phyloP scores from a whole-genome alignment of 495 filamentous ascomycete genomes.

The Endocarpon pusillum region DNA sequence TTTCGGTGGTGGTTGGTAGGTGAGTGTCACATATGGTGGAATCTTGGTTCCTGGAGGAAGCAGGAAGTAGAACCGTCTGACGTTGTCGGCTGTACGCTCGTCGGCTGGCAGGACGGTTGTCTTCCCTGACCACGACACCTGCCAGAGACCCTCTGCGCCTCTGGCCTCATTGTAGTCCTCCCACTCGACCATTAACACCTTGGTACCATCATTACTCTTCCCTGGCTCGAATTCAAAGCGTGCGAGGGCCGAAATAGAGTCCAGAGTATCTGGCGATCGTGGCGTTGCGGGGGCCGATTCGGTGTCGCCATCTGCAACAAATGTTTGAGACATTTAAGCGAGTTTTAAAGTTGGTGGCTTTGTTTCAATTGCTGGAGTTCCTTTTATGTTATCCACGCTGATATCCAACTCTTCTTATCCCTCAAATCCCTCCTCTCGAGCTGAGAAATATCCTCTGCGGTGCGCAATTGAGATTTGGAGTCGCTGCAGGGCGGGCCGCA shows the following conservation, averaged over 20 bases:
- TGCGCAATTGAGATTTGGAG: too few species aligned
- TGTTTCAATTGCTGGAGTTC: too few species aligned
- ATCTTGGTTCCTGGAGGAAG: conserved; percentile 48
- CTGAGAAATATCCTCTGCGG: too few species aligned
- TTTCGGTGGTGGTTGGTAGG: conserved; percentile 24
- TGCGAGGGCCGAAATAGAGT: conserved; percentile 40
- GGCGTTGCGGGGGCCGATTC: conserved; percentile 18
- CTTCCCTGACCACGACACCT: conserved; percentile 64
- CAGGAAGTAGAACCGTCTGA: conserved; percentile 57
- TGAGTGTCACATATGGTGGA: conserved; percentile 49
- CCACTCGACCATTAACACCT: conserved; percentile 78
- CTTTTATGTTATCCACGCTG: too few species aligned
- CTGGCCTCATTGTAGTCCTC: conserved; percentile 35
- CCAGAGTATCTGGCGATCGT: conserved; percentile 11
- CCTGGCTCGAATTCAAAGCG: conserved; percentile 73
- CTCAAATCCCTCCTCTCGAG: too few species aligned
- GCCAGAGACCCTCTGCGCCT: conserved; percentile 34
- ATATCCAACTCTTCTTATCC: too few species aligned
- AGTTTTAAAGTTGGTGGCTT: too few species aligned
- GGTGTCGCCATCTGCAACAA: background rate
- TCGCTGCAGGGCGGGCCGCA: too few species aligned
- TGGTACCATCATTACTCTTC: conserved; percentile 61
- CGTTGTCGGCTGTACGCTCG: conserved; percentile 35
- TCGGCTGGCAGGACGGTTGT: conserved; percentile 43
- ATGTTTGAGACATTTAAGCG: too few species aligned